Base-by-base conservation (phyloP, 352 stramenopile species). In the Phytophthora kernoviae region DNA sequence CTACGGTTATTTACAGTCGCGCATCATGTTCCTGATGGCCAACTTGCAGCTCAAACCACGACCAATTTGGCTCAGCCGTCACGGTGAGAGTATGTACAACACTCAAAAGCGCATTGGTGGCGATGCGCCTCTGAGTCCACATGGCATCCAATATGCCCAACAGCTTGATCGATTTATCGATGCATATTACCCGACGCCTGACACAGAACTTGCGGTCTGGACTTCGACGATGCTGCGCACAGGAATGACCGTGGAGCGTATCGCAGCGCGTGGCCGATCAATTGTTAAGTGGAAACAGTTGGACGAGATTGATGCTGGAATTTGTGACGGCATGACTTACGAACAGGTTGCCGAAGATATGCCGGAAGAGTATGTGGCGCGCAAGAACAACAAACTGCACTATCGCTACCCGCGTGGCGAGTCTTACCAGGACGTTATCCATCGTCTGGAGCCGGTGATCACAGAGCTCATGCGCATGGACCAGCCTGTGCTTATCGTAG, bases 1-100 rank as follows among this genome's bases (percentile, higher is more conserved):
- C 62, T 89, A 93, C 56, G 85, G 85, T 32, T 93, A 94, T 67
- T 62, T 94, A 40, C 82, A 92, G 77, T 92, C 82, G 52, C 81
- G 83, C 15, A 94, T 98, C 58, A 95, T 98, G 67, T 97, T 98
- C 62, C 93, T 98, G 66, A 91, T 98, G 66, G 96, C 95, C 58
- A 99, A 99, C 58, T 68, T 99, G 39, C 94, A 98, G 58, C 88
- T 97, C 17, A 82, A 96, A 20, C 92, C 94, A 43, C 87, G 96
- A 12, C 94, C 93, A 8, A 99, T 99, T 69, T 99, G 97, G 81
- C 84, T 99, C 37, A 98, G 93, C 49, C 91, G 97, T 40, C 96
- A 99, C 71, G 97, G 97, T 33, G 95, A 99, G 81, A 98, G 91
- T 30, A 94, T 98, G 79, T 99, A 98, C 83, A 99, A 99, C 70